A percentile compares a stretch with the other conserved stretches of the same genome.
phyloP scores from a whole-genome alignment of 768 basidiomycete genomes.

The Mycena alexandri region DNA sequence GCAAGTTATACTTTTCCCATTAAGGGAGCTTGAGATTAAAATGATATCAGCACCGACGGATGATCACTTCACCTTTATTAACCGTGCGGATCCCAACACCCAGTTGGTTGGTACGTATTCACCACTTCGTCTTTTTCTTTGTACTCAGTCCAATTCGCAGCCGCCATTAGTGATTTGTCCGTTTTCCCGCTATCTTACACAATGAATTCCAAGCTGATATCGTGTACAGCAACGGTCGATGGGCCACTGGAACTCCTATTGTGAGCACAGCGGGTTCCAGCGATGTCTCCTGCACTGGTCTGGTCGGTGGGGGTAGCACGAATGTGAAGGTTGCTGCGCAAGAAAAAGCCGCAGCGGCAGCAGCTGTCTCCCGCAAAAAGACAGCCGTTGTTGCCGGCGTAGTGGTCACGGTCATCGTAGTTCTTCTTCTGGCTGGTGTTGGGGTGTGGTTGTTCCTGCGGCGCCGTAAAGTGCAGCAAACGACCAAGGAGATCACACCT shows the following conservation, averaged over 20 bases:
- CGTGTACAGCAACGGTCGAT: conserved; percentile 51
- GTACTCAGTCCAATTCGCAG: conserved; percentile 41
- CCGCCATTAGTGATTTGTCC: conserved; percentile 56
- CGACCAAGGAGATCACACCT: conserved; percentile 22
- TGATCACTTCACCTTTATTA: conserved; percentile 52
- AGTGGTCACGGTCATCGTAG: conserved; percentile 46
- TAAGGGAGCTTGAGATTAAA: background rate
- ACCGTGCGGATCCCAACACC: conserved; percentile 49
- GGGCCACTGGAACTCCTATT: conserved; percentile 49
- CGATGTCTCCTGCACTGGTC: conserved; percentile 49
- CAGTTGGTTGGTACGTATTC: conserved; percentile 53
- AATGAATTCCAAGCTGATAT: conserved; percentile 7
- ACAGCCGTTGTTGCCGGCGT: conserved; percentile 47
- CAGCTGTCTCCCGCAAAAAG: conserved; percentile 35
- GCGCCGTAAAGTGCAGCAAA: conserved; percentile 19
- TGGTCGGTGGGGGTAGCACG: conserved; percentile 39
- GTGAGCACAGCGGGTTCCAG: conserved; percentile 46
- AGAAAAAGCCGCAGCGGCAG: conserved; percentile 30
- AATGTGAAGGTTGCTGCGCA: conserved; percentile 44
- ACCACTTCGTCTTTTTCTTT: background rate
- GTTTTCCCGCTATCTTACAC: conserved; percentile 37
- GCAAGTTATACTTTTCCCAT: conserved; percentile 15
- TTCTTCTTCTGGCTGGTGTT: conserved; percentile 41
- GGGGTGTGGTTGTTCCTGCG: conserved; percentile 38
- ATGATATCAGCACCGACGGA: conserved; percentile 31